Evolutionary conservation across 768 basidiomycete genomes (phyloP).

Genomic region (Macrolepiota fuliginosa): DNA sequence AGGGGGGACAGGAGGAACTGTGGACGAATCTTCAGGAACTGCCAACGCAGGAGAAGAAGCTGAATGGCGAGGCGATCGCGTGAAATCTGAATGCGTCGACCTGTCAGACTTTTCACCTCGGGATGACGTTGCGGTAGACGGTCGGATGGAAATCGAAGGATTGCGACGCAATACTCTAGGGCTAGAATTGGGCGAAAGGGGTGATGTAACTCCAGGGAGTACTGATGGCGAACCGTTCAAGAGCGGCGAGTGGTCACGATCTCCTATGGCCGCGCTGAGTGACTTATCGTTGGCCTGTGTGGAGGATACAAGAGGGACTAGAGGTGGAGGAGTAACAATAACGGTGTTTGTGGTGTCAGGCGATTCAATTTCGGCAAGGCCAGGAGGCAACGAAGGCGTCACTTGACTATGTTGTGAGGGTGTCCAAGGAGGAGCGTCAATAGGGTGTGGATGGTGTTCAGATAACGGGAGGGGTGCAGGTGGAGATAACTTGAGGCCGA

Average conservation of each 20-base stretch:
- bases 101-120: neutral
- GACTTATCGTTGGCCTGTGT: neutral
- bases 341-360: constrained; percentile 25
- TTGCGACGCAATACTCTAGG: constrained; percentile 23
- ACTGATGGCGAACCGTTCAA: neutral
- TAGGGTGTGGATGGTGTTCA: constrained; percentile 21
- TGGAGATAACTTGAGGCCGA: constrained; percentile 57
- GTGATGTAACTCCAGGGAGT: neutral
- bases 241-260: neutral
- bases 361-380: constrained; percentile 17
- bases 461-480: constrained; percentile 21
- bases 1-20: constrained; percentile 16
- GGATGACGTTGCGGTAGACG: constrained; percentile 1
- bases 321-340: constrained; percentile 23
- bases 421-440: constrained; percentile 17
- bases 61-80: constrained; percentile 28
- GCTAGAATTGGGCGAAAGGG: neutral
- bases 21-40: constrained; percentile 16
- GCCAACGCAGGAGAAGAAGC: constrained; percentile 26
- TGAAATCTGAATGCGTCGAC: constrained; percentile 19
- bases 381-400: constrained; percentile 28
- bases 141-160: constrained; percentile 28
- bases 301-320: constrained; percentile 21
- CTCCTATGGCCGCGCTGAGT: neutral
- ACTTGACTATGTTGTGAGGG: constrained; percentile 18